Conservation (phyloP, 1,284 basidiomycete genomes). For the Ganoderma leucocontextum region DNA sequence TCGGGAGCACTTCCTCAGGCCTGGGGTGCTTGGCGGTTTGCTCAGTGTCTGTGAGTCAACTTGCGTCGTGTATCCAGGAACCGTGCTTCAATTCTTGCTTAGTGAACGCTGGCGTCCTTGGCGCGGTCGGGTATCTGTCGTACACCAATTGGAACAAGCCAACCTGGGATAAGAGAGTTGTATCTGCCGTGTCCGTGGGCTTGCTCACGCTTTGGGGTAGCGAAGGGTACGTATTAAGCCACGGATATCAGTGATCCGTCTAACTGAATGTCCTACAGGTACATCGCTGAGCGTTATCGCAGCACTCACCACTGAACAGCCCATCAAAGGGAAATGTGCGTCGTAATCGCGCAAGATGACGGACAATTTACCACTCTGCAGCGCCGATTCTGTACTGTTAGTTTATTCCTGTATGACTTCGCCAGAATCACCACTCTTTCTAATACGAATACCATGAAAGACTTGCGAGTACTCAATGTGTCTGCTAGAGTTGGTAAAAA, state of each 20-base stretch:
- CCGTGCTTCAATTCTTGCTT: background rate
- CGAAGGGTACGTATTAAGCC: slow-evolving; percentile 66
- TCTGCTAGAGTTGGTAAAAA: background rate
- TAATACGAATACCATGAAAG: background rate
- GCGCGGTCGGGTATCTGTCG: slow-evolving; percentile 72
- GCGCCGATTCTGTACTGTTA: slow-evolving; percentile 15
- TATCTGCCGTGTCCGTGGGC: slow-evolving; percentile 71
- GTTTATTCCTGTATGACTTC: slow-evolving; percentile 10
- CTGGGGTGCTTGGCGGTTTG: slow-evolving; percentile 72
- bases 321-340: background rate
- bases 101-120: slow-evolving; percentile 78
- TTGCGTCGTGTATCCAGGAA: background rate
- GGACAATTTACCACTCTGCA: background rate
- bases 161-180: slow-evolving; percentile 73
- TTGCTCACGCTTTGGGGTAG: slow-evolving; percentile 71
- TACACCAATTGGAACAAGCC: slow-evolving; percentile 76
- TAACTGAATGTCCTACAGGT: slow-evolving; percentile 13
- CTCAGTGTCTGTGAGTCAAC: slow-evolving; percentile 64
- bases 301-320: slow-evolving; percentile 20
- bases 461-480: background rate
- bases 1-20: slow-evolving; percentile 70
- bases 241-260: background rate
- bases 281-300: slow-evolving; percentile 30
- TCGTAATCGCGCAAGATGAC: background rate
- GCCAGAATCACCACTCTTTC: background rate